These are phyloP conservation scores for bread wheat (Triticum aestivum) DNA, from an alignment of 176 grass and related monocot species.

Conservation along the genomic window IWGSC_CS_RefSeq_v2.1 NC_057798.1:804813307-804813806, in stretches of 20 bases:
- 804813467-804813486: conserved; percentile 76
- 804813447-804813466: conserved; percentile 4
- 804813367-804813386: conserved; percentile 84
- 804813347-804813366: conserved; percentile 80
- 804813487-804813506: conserved; percentile 75
- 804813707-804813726: conserved; percentile 27
- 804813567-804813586: not conserved
- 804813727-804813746: not conserved
- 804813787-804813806: conserved; percentile 97
- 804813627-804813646: conserved; percentile 70
- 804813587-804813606: not conserved
- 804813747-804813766: not conserved
- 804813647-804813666: conserved; percentile 85
- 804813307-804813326: conserved; percentile 69
- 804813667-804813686: conserved; percentile 93
- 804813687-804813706: conserved; percentile 68
- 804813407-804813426: not conserved
- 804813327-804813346: conserved; percentile 75
- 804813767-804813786: conserved; percentile 43
- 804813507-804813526: conserved; percentile 71
- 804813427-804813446: not conserved
- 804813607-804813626: not conserved
- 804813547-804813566: not conserved
- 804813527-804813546: conserved; percentile 78
- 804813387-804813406: conserved; percentile 71